phyloP scores from a whole-genome alignment of 768 basidiomycete species.

The Collybia sordida region DNA sequence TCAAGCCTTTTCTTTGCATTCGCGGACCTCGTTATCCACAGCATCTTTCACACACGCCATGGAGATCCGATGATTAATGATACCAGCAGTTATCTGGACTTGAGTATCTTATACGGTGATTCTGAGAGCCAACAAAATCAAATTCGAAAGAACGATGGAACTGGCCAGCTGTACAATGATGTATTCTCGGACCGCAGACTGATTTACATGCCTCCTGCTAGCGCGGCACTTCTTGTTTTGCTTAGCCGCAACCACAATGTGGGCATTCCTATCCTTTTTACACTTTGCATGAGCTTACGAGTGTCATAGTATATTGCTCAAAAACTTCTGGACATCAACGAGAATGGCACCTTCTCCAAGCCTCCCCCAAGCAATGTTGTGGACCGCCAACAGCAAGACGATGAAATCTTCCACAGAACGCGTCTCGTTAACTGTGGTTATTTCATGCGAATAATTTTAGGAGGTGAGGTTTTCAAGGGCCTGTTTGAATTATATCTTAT shows the following conservation, averaged over 20 bases:
- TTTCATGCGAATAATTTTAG: conserved; percentile 70
- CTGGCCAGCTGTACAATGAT: conserved; percentile 67
- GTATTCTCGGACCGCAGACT: conserved; percentile 68
- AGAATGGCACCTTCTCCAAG: conserved; percentile 45
- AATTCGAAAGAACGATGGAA: conserved; percentile 63
- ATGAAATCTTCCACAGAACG: conserved; percentile 75
- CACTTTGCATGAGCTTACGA: conserved; percentile 6
- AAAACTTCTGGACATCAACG: conserved; percentile 68
- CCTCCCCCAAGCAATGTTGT: conserved; percentile 21
- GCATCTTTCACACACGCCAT: conserved; percentile 60
- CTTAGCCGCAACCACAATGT: conserved; percentile 77
- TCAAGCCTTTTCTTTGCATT: conserved; percentile 79
- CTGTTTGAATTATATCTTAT: not conserved
- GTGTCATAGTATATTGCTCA: conserved; percentile 62
- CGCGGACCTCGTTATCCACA: conserved; percentile 75
- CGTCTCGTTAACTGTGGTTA: conserved; percentile 73
- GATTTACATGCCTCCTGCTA: conserved; percentile 71
- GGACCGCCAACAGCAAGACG: conserved; percentile 50
- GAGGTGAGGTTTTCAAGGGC: conserved; percentile 28
- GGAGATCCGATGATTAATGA: conserved; percentile 55
- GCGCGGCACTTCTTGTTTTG: conserved; percentile 65
- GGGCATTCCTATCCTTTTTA: conserved; percentile 17
- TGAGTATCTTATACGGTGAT: conserved; percentile 73
- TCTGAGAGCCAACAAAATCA: conserved; percentile 42
- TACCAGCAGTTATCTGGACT: conserved; percentile 72